A percentile compares a stretch with the other conserved stretches of the same genome.
Evolutionary conservation across 2,329 filamentous ascomycete species (phyloP).

Genomic region (Teratosphaeria nubilosa): DNA sequence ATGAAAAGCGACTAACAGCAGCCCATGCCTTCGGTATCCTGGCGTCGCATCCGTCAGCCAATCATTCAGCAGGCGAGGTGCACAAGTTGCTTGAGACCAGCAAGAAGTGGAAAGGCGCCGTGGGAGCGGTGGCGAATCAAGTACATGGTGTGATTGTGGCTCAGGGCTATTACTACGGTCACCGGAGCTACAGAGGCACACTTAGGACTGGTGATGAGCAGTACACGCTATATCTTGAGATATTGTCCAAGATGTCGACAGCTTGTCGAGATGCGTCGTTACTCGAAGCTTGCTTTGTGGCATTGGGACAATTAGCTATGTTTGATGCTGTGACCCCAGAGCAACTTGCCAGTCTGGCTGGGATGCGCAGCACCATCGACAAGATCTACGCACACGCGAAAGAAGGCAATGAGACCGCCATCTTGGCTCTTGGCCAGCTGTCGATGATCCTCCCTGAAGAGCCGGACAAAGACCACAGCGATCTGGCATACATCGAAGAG

Average conservation of each 20-base stretch:
- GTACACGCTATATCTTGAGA: constrained; percentile 31
- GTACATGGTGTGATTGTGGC: constrained; percentile 52
- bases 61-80: constrained; percentile 34
- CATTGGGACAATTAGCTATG: constrained; percentile 52
- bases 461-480: constrained; percentile 22
- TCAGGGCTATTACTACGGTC: constrained; percentile 48
- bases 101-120: constrained; percentile 45
- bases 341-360: constrained; percentile 16
- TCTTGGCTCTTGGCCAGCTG: constrained; percentile 68
- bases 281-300: constrained; percentile 46
- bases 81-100: constrained; percentile 27
- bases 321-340: constrained; percentile 44
- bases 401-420: constrained; percentile 70
- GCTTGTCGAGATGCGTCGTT: constrained; percentile 46
- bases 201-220: neutral
- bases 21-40: constrained; percentile 68
- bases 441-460: constrained; percentile 51
- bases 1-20: constrained; percentile 54
- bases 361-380: constrained; percentile 40
- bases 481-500: constrained; percentile 49
- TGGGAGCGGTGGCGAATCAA: constrained; percentile 50
- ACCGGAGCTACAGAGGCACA: constrained; percentile 41
- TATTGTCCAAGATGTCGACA: constrained; percentile 43
- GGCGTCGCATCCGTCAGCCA: constrained; percentile 48
- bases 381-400: constrained; percentile 61